These are phyloP conservation scores for Colletotrichum ledebouriae DNA, from an alignment of 2,329 filamentous ascomycete genomes.

Conservation along the genomic window DNA sequence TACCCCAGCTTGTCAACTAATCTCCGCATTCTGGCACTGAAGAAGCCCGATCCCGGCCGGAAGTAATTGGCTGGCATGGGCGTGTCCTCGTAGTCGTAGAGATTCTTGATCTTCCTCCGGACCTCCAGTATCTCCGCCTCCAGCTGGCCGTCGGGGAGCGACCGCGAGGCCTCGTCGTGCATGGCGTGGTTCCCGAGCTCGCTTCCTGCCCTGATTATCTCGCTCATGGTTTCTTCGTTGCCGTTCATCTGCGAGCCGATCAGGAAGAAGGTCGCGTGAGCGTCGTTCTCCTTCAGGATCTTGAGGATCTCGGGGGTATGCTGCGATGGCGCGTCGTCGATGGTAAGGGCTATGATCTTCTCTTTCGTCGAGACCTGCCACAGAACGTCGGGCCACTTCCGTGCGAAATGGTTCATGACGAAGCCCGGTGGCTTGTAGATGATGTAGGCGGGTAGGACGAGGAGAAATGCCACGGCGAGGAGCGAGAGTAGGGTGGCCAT, in stretches of 20 bases:
- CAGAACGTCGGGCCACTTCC: constrained; percentile 82
- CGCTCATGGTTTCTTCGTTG: constrained; percentile 65
- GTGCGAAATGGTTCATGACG: constrained; percentile 78
- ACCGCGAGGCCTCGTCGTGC: constrained; percentile 82
- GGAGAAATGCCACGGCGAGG: constrained; percentile 51
- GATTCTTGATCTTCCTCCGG: constrained; percentile 68
- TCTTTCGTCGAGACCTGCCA: constrained; percentile 73
- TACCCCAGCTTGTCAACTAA: constrained; percentile 74
- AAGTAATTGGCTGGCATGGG: constrained; percentile 74
- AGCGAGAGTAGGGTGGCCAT: constrained; percentile 67
- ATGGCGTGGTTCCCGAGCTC: constrained; percentile 91
- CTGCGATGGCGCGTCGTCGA: constrained; percentile 86
- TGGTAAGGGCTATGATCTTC: constrained; percentile 83
- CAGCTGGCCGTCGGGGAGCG: constrained; percentile 71
- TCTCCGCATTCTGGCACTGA: constrained; percentile 77
- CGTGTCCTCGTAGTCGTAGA: constrained; percentile 64
- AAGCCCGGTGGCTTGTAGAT: constrained; percentile 82
- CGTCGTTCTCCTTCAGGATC: constrained; percentile 74
- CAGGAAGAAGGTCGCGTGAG: constrained; percentile 87
- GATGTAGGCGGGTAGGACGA: constrained; percentile 56
- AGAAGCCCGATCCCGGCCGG: constrained; percentile 87
- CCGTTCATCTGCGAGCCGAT: constrained; percentile 82
- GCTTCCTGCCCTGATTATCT: constrained; percentile 72
- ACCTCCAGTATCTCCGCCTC: constrained; percentile 74
- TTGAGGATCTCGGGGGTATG: constrained; percentile 79